Evolutionary conservation across 208 protist species (phyloP).

Genomic region (Wallacemonas collosoma): DNA sequence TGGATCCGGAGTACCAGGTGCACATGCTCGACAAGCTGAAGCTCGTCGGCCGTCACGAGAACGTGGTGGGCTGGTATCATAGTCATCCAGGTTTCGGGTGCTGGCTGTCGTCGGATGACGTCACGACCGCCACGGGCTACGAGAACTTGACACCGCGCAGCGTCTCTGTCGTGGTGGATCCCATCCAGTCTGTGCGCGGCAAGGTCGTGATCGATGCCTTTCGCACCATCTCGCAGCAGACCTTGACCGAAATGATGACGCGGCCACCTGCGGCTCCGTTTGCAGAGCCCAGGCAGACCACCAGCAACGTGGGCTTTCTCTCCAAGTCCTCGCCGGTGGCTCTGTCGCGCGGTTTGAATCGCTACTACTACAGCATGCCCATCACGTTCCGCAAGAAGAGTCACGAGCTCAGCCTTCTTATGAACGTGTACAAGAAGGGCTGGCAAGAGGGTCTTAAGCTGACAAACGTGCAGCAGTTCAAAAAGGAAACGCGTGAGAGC

Average conservation of each 20-base stretch:
- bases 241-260: constrained; percentile 81
- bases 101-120: constrained; percentile 99
- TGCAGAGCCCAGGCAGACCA: constrained; percentile 98
- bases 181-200: constrained; percentile 99
- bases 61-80: constrained; percentile 99
- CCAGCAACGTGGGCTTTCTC: constrained; percentile 99
- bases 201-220: constrained; percentile 99
- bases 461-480: constrained; percentile 58
- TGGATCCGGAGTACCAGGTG: constrained; percentile 99
- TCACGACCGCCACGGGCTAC: constrained; percentile 98
- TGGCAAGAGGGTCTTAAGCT: constrained; percentile 98
- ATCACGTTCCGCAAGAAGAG: constrained; percentile 99
- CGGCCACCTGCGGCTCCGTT: constrained; percentile 21
- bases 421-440: constrained; percentile 99
- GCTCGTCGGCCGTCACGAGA: constrained; percentile 98
- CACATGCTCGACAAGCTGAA: constrained; percentile 99
- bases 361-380: constrained; percentile 99
- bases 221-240: constrained; percentile 95
- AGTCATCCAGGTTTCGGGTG: constrained; percentile 99
- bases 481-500: constrained; percentile 70
- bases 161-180: constrained; percentile 99
- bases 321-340: constrained; percentile 98
- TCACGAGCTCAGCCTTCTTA: constrained; percentile 99
- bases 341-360: constrained; percentile 97
- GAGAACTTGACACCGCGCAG: constrained; percentile 97